Evolutionary conservation across 441 rosid species (phyloP).

Genomic region (Eruca vesicaria): DNA sequence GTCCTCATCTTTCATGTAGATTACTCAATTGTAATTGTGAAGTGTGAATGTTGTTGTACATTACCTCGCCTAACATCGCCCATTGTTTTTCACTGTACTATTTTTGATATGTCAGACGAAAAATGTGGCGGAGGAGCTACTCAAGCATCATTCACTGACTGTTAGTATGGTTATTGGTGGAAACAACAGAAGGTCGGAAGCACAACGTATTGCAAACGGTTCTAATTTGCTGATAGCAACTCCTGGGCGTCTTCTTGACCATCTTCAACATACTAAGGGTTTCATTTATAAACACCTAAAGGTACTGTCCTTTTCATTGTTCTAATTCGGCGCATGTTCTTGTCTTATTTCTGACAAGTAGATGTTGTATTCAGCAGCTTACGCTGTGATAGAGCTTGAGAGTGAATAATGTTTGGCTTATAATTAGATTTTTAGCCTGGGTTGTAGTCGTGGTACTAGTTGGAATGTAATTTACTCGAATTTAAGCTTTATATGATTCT

Average conservation of each 20-base stretch:
- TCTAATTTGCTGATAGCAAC: constrained; percentile 92
- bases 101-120: constrained; percentile 57
- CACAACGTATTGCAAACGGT: constrained; percentile 79
- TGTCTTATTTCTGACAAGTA: neutral
- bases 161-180: constrained; percentile 95
- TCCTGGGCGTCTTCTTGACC: constrained; percentile 97
- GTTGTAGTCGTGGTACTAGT: too few relatives aligned
- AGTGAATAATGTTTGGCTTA: too few relatives aligned
- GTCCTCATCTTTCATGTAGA: neutral
- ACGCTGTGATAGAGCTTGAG: too few relatives aligned
- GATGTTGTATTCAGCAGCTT: neutral
- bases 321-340: neutral
- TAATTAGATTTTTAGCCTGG: too few relatives aligned
- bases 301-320: constrained; percentile 44
- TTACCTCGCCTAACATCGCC: neutral
- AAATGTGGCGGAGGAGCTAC: constrained; percentile 91
- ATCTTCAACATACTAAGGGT: constrained; percentile 90
- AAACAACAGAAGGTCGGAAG: constrained; percentile 79
- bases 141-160: constrained; percentile 82
- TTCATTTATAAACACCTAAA: constrained; percentile 81
- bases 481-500: too few relatives aligned
- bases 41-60: neutral
- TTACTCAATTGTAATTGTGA: neutral
- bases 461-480: too few relatives aligned
- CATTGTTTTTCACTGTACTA: neutral